phyloP scores from a whole-genome alignment of 768 basidiomycete genomes.

The Termitomyces eurrhizus region DNA sequence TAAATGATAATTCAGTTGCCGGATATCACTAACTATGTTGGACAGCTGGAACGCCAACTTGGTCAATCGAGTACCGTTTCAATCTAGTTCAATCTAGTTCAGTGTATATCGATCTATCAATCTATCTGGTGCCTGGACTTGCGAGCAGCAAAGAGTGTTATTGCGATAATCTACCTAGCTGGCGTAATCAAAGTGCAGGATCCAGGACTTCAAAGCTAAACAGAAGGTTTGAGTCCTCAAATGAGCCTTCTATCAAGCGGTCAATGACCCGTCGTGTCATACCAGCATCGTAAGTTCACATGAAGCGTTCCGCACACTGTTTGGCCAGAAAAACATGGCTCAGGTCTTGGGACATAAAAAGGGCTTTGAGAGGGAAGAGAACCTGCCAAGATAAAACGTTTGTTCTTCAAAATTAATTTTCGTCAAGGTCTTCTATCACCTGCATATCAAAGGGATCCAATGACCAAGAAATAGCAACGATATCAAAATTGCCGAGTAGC shows the following conservation, averaged over 20 bases:
- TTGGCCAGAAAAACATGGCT: too few species aligned
- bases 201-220: neutral
- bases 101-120: neutral
- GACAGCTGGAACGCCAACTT: conserved; percentile 26
- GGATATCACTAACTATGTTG: conserved; percentile 1
- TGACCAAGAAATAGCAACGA: too few species aligned
- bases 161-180: neutral
- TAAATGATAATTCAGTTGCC: neutral
- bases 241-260: neutral
- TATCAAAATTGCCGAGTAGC: too few species aligned
- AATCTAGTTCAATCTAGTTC: too few species aligned
- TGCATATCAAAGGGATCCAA: too few species aligned
- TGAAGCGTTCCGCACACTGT: neutral
- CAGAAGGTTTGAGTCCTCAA: neutral
- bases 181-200: neutral
- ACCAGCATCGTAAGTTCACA: neutral
- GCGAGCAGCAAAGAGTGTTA: neutral
- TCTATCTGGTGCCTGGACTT: neutral
- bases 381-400: too few species aligned
- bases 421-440: too few species aligned
- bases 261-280: neutral
- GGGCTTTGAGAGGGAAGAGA: too few species aligned
- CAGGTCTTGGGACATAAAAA: too few species aligned
- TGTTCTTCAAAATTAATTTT: too few species aligned
- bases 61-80: neutral